These are phyloP conservation scores for Artemisia tridentata DNA, from an alignment of 129 eudicot genomes.

Conservation along the genomic window DNA sequence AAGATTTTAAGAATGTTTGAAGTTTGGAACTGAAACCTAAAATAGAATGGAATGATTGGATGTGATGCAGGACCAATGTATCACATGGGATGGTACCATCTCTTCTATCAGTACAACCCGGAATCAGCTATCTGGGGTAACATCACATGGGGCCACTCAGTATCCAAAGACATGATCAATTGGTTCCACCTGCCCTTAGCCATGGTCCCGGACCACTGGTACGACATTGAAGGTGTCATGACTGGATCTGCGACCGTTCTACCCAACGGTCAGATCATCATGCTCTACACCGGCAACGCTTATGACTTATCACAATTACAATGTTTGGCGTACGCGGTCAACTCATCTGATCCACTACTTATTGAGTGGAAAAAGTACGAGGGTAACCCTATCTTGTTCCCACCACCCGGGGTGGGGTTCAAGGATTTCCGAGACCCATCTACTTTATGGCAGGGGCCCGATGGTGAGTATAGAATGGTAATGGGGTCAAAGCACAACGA, in stretches of 20 bases:
- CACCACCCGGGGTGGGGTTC: constrained; percentile 70
- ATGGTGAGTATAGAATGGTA: constrained; percentile 61
- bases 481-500: constrained; percentile 67
- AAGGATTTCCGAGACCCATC: constrained; percentile 89
- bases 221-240: constrained; percentile 86
- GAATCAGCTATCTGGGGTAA: constrained; percentile 95
- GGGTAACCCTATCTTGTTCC: constrained; percentile 71
- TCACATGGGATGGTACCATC: constrained; percentile 92
- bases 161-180: constrained; percentile 71
- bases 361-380: constrained; percentile 74
- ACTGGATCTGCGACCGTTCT: constrained; percentile 89
- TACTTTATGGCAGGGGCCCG: constrained; percentile 75
- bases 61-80: constrained; percentile 70
- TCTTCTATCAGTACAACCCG: constrained; percentile 90
- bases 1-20: no score
- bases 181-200: constrained; percentile 85
- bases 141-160: constrained; percentile 96
- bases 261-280: constrained; percentile 70
- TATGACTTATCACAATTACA: constrained; percentile 63
- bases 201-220: constrained; percentile 89
- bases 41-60: neutral
- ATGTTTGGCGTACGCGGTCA: constrained; percentile 76
- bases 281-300: constrained; percentile 82
- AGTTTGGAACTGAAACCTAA: constrained; percentile 20
- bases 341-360: constrained; percentile 83